Conservation (phyloP, 2,329 filamentous ascomycete genomes). For the Penicillium capsulatum region DNA sequence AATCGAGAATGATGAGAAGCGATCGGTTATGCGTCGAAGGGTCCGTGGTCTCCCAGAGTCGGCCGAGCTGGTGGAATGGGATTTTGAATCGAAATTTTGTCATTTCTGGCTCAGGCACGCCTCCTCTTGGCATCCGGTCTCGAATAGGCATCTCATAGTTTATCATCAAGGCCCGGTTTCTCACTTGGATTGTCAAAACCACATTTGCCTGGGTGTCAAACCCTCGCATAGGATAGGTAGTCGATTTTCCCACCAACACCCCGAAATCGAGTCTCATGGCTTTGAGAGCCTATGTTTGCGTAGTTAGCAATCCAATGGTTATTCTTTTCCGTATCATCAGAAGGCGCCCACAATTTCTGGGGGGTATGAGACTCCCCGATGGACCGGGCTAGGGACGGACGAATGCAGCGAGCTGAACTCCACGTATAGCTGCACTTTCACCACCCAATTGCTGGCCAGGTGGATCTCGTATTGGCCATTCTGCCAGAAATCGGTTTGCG, state of each 20-base stretch:
- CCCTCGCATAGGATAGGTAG: constrained; percentile 52
- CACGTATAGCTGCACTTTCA: constrained; percentile 22
- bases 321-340: background rate
- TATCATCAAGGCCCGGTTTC: constrained; percentile 43
- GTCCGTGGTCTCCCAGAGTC: constrained; percentile 34
- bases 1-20: constrained; percentile 40
- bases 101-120: no score
- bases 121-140: background rate
- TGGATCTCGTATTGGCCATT: constrained; percentile 25
- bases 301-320: background rate
- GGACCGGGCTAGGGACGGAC: constrained; percentile 34
- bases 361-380: constrained; percentile 32
- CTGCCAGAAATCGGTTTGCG: constrained; percentile 51
- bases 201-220: constrained; percentile 27
- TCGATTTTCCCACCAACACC: constrained; percentile 6
- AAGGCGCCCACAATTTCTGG: constrained; percentile 33
- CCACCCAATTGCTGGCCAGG: constrained; percentile 22
- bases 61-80: constrained; percentile 43
- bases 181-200: constrained; percentile 41
- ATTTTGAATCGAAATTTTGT: constrained; percentile 39
- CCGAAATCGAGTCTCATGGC: constrained; percentile 59
- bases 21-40: constrained; percentile 16
- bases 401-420: constrained; percentile 20
- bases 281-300: constrained; percentile 40
- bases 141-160: constrained; percentile 41